phyloP scores from a whole-genome alignment of 2,329 filamentous ascomycete species.

The Thielaviopsis cerberus region DNA sequence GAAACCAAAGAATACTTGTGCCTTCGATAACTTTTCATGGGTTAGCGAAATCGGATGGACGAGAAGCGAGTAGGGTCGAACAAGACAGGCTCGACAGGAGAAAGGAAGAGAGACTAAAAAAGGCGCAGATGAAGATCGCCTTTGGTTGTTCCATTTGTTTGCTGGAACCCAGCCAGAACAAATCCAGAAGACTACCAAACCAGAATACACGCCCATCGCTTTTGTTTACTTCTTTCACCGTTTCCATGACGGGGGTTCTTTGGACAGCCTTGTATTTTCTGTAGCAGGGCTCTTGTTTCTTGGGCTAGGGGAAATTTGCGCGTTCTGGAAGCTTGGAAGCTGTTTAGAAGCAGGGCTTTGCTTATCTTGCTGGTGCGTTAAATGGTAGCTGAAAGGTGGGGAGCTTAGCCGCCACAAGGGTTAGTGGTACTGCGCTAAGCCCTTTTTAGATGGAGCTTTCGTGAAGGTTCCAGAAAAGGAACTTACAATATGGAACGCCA shows the following conservation, averaged over 20 bases:
- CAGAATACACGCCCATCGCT: background rate
- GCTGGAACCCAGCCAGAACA: background rate
- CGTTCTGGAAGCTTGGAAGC: background rate
- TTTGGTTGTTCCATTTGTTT: background rate
- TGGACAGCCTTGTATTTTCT: background rate
- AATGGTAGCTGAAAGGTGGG: background rate
- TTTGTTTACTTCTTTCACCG: background rate
- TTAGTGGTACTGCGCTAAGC: background rate
- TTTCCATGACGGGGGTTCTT: background rate
- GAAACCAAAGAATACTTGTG: background rate
- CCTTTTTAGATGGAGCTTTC: slow-evolving; percentile 1
- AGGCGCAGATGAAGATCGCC: background rate
- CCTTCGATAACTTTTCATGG: background rate
- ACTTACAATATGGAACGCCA: background rate
- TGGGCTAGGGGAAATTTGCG: background rate
- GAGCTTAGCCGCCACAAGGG: background rate
- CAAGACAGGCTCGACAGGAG: background rate
- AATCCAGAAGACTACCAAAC: background rate
- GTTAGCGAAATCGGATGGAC: slow-evolving; percentile 5
- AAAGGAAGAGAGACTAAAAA: background rate
- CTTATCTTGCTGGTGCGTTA: background rate
- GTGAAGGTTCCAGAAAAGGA: slow-evolving; percentile 12
- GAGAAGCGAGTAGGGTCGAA: background rate
- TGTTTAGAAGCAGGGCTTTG: background rate
- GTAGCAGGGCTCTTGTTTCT: background rate